These are phyloP conservation scores for Fusarium oligoseptatum DNA, from an alignment of 2,329 filamentous ascomycete species.

Conservation along the genomic window DNA sequence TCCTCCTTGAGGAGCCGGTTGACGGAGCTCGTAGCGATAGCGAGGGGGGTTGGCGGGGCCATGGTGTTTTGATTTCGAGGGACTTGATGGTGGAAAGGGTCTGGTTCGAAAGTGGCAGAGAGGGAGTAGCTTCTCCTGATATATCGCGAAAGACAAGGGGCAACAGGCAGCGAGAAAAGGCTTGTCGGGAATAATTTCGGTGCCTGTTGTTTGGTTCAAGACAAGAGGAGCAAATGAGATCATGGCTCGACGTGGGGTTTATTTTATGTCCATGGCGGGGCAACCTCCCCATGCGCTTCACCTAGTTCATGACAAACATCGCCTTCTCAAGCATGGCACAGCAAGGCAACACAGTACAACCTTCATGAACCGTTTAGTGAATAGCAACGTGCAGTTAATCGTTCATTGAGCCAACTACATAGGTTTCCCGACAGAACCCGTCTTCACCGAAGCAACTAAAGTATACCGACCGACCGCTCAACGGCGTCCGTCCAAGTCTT, in stretches of 20 bases:
- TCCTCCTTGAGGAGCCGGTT: conserved; percentile 92
- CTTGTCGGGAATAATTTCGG: conserved; percentile 17
- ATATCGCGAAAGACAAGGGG: not conserved
- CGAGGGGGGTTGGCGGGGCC: conserved; percentile 81
- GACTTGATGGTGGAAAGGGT: not conserved
- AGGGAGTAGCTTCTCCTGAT: not conserved
- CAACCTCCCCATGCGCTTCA: conserved; percentile 22
- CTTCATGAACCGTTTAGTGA: not conserved
- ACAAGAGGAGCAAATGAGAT: conserved; percentile 45
- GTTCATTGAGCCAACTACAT: conserved; percentile 23
- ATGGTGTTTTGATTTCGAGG: conserved; percentile 60
- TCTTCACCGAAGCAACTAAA: conserved; percentile 32
- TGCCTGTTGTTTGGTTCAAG: conserved; percentile 41
- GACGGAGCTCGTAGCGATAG: conserved; percentile 84
- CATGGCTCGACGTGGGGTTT: conserved; percentile 45
- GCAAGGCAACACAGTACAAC: not conserved
- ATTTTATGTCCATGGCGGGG: conserved; percentile 42
- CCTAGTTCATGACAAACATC: not conserved
- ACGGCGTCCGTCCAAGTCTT: conserved; percentile 13
- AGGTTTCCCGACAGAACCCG: conserved; percentile 27
- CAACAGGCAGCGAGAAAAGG: conserved; percentile 6
- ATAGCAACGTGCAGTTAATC: conserved; percentile 7
- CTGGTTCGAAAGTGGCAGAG: not conserved
- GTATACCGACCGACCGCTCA: conserved; percentile 27
- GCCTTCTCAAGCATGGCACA: not conserved